Conservation (phyloP, 768 basidiomycete genomes). For the Tylopilus intermedius region DNA sequence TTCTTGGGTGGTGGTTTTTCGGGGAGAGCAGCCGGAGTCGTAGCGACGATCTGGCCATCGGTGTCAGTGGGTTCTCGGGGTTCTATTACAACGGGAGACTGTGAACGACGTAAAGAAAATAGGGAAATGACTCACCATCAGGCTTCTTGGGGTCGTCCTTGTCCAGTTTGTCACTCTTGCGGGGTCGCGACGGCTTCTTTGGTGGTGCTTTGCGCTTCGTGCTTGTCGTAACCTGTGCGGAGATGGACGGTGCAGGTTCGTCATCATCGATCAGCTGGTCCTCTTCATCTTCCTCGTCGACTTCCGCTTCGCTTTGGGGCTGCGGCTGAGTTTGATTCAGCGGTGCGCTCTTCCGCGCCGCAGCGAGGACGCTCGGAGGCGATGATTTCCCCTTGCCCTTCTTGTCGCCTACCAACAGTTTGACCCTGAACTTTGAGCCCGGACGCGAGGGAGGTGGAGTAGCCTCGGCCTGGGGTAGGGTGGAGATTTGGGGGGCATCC, state of each 20-base stretch:
- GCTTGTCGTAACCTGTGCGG: conserved; percentile 31
- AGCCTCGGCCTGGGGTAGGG: conserved; percentile 58
- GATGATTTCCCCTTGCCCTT: conserved; percentile 35
- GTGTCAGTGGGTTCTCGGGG: conserved; percentile 27
- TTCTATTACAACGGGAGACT: conserved; percentile 19
- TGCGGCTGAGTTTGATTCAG: conserved; percentile 20
- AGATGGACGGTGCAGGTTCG: conserved; percentile 28
- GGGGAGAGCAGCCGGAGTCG: conserved; percentile 11
- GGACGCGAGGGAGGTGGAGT: conserved; percentile 53
- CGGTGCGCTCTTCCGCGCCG: conserved; percentile 19
- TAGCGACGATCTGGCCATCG: conserved; percentile 17
- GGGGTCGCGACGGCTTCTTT: conserved; percentile 47
- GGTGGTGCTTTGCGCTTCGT: conserved; percentile 48
- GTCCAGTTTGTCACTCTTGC: conserved; percentile 48
- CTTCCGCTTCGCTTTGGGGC: conserved; percentile 42
- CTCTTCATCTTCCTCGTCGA: conserved; percentile 64
- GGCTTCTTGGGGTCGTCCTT: conserved; percentile 41
- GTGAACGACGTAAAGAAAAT: conserved; percentile 22
- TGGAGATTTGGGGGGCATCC: conserved; percentile 83
- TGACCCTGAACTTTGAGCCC: conserved; percentile 43
- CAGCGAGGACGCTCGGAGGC: conserved; percentile 24
- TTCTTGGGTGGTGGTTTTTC: conserved; percentile 45
- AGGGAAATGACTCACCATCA: conserved; percentile 35
- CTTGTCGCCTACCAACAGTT: conserved; percentile 45
- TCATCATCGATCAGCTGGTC: conserved; percentile 79